These are phyloP conservation scores for Colletotrichum plurivorum DNA, from an alignment of 2,329 filamentous ascomycete genomes.

Conservation along the genomic window DNA sequence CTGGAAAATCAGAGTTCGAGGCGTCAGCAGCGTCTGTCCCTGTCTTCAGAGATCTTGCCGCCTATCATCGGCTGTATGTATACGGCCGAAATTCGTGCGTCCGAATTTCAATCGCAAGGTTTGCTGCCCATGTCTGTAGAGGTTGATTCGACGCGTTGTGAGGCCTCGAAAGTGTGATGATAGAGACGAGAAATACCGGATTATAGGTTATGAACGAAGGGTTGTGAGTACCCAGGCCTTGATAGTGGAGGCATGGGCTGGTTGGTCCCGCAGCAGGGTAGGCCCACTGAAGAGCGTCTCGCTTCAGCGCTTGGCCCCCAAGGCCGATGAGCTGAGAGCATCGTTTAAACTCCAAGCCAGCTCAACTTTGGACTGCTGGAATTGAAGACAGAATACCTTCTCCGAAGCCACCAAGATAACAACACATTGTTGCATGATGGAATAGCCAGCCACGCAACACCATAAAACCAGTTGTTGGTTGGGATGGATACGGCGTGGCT, in stretches of 20 bases:
- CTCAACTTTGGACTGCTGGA: neutral
- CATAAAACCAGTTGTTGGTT: neutral
- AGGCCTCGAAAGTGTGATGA: too few relatives aligned
- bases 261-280: neutral
- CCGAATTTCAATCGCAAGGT: too few relatives aligned
- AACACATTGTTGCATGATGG: neutral
- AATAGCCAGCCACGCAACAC: neutral
- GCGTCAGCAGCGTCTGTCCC: neutral
- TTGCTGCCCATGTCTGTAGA: too few relatives aligned
- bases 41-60: neutral
- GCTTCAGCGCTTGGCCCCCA: constrained; percentile 1
- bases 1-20: constrained; percentile 3
- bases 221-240: too few relatives aligned
- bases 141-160: too few relatives aligned
- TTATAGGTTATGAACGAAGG: too few relatives aligned
- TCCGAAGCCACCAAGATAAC: too few relatives aligned
- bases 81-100: too few relatives aligned
- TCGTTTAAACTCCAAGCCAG: too few relatives aligned
- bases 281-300: constrained; percentile 14
- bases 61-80: neutral
- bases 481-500: neutral
- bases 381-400: too few relatives aligned
- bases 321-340: neutral
- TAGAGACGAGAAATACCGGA: too few relatives aligned
- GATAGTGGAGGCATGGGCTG: too few relatives aligned